Base-by-base conservation (phyloP, 345 rosid species). In the Heritiera littoralis region DNA sequence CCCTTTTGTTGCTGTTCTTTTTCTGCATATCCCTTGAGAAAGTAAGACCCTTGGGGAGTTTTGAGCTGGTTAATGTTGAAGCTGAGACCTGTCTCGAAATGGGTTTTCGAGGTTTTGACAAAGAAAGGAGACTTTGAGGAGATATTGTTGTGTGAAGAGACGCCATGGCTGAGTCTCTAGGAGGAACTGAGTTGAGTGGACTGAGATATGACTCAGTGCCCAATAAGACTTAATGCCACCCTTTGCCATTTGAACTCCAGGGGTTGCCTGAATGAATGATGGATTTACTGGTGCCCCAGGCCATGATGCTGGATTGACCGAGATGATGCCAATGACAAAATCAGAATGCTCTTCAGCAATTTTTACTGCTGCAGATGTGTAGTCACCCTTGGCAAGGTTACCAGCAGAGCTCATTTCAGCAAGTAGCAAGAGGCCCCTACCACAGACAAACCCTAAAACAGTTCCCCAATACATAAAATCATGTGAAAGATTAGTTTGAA, bases 331-430 rank as follows among this genome's bases (percentile, higher is more conserved):
- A 58, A 96, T 89, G 74, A 96, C 98, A 70, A 94, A 96, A 86
- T 96, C 98, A 4, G 98, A 94, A 85, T 92, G 98, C 18, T 93
- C 88, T 74, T 96, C 98, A 5, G 98, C 99, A 75, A 92, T 92
- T 86, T 94, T 94, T 69, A 90, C 94, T 0, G 98, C 99, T 63
- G 93, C 91, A 59, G 97, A 92, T 46, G 99, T 96, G 88, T 96
- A 96, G 66, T 92, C 98, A 82, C 97, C 99, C 38, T 79, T 94
- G 12, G 99, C 99, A 41, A 96, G 91, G 89, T 94, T 96, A 32
- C 98, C 99, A 20, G 95, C 98, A 54, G 99, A 96, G 87, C 99
- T 96, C 99, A 96, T 96, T 85, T 96, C 99, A 67, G 99, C 99
- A 35, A 96, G 92, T 80, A 96, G 86, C 82, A 87, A 85, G 78